Conservation (phyloP, 768 basidiomycete species). For the Kwoniella sp. region DNA sequence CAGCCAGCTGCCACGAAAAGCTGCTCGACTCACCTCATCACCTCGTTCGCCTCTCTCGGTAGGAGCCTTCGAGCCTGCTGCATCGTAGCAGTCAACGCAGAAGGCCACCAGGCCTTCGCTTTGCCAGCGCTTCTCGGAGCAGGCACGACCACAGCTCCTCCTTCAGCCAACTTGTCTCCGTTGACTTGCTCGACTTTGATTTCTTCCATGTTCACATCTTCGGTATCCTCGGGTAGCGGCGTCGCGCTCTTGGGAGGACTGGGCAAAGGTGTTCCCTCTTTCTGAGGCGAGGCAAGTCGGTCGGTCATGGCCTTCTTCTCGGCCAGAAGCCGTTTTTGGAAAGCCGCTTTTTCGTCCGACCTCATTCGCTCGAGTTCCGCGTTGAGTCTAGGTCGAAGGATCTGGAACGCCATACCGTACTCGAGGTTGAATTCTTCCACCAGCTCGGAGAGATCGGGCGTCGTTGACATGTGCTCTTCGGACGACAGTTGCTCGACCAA, state of each 20-base stretch:
- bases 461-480: constrained; percentile 71
- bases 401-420: constrained; percentile 88
- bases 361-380: constrained; percentile 35
- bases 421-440: constrained; percentile 76
- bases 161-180: constrained; percentile 16
- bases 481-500: constrained; percentile 72
- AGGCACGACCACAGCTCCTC: not conserved
- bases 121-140: constrained; percentile 7
- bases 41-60: constrained; percentile 66
- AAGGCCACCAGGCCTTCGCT: constrained; percentile 64
- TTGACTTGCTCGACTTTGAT: constrained; percentile 22
- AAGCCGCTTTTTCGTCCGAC: constrained; percentile 29
- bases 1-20: not conserved
- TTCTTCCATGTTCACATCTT: constrained; percentile 25
- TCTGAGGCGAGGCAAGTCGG: constrained; percentile 25
- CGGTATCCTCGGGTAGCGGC: constrained; percentile 11
- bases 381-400: constrained; percentile 69
- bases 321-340: constrained; percentile 27
- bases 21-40: constrained; percentile 20
- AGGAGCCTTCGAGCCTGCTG: constrained; percentile 73
- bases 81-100: constrained; percentile 71
- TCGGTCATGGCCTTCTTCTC: constrained; percentile 26
- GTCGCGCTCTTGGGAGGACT: constrained; percentile 10
- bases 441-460: constrained; percentile 76
- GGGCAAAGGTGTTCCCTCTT: constrained; percentile 11